Evolutionary conservation across 129 eudicot species (phyloP).

Genomic region (Flaveria ramosissima): DNA sequence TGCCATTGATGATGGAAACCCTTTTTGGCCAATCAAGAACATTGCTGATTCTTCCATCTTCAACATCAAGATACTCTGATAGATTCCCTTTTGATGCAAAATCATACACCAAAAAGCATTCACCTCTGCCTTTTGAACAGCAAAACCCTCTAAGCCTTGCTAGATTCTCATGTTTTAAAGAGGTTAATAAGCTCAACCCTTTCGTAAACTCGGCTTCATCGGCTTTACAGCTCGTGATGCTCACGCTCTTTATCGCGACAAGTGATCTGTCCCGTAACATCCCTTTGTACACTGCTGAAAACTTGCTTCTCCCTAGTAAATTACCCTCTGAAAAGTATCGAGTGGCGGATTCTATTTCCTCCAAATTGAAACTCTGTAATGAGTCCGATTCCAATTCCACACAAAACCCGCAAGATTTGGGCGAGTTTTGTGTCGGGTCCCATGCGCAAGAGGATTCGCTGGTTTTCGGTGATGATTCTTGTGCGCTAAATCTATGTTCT

Average conservation of each 20-base stretch:
- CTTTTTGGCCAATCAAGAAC: constrained; percentile 77
- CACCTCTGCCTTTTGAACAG: constrained; percentile 78
- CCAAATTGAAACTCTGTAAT: constrained; percentile 64
- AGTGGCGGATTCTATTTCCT: constrained; percentile 91
- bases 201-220: constrained; percentile 81
- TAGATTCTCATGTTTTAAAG: constrained; percentile 74
- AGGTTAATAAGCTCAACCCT: constrained; percentile 67
- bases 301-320: constrained; percentile 71
- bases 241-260: constrained; percentile 73
- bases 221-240: constrained; percentile 68
- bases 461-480: constrained; percentile 53
- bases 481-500: constrained; percentile 57
- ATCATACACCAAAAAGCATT: constrained; percentile 78
- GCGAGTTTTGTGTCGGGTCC: constrained; percentile 49
- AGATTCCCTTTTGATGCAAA: constrained; percentile 71
- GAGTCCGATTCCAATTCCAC: constrained; percentile 15
- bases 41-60: constrained; percentile 35
- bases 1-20: constrained; percentile 73
- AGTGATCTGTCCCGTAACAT: constrained; percentile 62
- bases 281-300: constrained; percentile 81
- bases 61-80: constrained; percentile 57
- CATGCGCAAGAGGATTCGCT: constrained; percentile 57
- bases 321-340: constrained; percentile 74
- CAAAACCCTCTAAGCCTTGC: constrained; percentile 72
- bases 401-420: constrained; percentile 29